Evolutionary conservation across 306 rosid genomes (phyloP).

Genomic region (Vachellia pachyceras): DNA sequence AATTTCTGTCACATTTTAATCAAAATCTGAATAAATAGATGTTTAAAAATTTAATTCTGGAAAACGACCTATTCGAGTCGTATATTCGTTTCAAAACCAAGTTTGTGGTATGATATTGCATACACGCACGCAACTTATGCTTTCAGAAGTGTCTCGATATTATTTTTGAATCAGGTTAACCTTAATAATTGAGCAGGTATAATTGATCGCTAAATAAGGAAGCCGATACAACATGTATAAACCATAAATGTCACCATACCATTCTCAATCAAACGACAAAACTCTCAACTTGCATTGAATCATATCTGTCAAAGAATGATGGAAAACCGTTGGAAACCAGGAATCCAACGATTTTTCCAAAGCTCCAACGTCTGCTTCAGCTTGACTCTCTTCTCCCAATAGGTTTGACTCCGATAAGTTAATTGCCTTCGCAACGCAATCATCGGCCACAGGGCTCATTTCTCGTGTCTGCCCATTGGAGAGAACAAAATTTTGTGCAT

Average conservation of each 20-base stretch:
- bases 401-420: too few relatives aligned
- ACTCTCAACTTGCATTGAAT: conserved; percentile 37
- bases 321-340: conserved; percentile 49
- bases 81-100: too few relatives aligned
- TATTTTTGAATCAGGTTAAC: too few relatives aligned
- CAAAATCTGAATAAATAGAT: too few relatives aligned
- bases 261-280: conserved; percentile 26
- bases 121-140: too few relatives aligned
- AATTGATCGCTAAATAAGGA: background rate
- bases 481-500: conserved; percentile 18
- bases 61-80: too few relatives aligned
- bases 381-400: conserved; percentile 40
- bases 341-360: conserved; percentile 39
- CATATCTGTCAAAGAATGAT: conserved; percentile 42
- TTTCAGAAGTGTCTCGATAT: too few relatives aligned
- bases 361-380: conserved; percentile 21
- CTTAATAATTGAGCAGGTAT: background rate
- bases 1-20: too few relatives aligned
- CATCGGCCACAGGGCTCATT: conserved; percentile 4
- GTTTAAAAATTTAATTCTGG: too few relatives aligned
- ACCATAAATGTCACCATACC: conserved; percentile 34
- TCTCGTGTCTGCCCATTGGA: conserved; percentile 36
- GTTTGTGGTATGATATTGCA: too few relatives aligned
- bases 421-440: conserved; percentile 25
- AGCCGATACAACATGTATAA: conserved; percentile 33